Conservation (phyloP, 345 rosid genomes). For the Hibiscus syriacus region DNA sequence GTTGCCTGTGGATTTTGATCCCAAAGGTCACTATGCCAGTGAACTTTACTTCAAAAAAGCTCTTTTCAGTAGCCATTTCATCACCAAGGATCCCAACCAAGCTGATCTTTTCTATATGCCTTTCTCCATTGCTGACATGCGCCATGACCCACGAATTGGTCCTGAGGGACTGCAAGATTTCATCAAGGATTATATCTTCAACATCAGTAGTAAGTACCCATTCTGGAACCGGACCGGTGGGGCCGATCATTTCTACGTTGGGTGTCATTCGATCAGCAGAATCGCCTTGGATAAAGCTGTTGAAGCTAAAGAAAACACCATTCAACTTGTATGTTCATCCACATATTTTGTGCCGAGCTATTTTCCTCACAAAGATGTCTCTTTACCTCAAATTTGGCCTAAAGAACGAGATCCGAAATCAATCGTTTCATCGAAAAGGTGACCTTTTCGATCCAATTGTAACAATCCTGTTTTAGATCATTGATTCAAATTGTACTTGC, state of each 20-base stretch:
- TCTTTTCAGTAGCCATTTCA: conserved; percentile 40
- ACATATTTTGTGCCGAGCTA: conserved; percentile 35
- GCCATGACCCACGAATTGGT: conserved; percentile 36
- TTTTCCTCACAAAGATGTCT: conserved; percentile 42
- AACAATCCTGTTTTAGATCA: neutral
- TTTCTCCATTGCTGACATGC: conserved; percentile 43
- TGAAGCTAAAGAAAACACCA: conserved; percentile 33
- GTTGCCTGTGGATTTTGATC: conserved; percentile 31
- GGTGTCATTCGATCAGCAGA: conserved; percentile 42
- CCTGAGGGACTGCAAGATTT: conserved; percentile 34
- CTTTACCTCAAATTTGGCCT: conserved; percentile 54
- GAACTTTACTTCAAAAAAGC: conserved; percentile 49
- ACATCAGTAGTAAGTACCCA: conserved; percentile 35
- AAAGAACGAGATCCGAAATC: conserved; percentile 6
- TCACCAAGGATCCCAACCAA: conserved; percentile 34
- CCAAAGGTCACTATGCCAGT: conserved; percentile 43
- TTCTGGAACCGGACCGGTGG: conserved; percentile 50
- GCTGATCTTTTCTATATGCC: conserved; percentile 56
- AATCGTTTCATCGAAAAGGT: conserved; percentile 31
- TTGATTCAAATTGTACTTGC: too few species aligned
- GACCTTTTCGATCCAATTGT: neutral
- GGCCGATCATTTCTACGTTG: conserved; percentile 48
- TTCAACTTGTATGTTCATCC: conserved; percentile 51
- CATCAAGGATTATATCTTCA: conserved; percentile 30
- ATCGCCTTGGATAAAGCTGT: conserved; percentile 32